Percentiles rank a stretch among this genome's conserved stretches.
phyloP scores from a whole-genome alignment of 805 yeast genomes.

The Saturnispora hagleri region DNA sequence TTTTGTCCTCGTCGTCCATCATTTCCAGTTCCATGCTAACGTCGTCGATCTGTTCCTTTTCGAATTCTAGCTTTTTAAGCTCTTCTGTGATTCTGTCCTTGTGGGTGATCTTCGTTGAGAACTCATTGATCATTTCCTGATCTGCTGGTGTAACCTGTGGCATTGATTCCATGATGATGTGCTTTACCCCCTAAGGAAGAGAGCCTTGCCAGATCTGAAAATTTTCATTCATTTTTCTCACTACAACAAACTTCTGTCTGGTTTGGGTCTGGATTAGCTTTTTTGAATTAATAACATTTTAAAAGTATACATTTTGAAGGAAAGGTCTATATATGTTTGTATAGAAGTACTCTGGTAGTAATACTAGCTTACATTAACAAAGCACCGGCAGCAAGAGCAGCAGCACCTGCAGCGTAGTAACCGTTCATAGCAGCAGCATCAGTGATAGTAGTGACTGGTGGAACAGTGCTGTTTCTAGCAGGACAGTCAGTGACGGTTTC shows the following conservation, averaged over 20 bases:
- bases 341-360: conserved; percentile 2
- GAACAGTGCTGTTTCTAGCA: conserved; percentile 15
- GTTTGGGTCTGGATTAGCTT: background rate
- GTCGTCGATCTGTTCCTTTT: conserved; percentile 84
- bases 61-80: conserved; percentile 44
- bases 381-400: conserved; percentile 28
- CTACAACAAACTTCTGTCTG: too few species aligned
- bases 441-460: conserved; percentile 26
- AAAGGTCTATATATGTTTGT: background rate
- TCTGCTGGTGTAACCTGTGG: conserved; percentile 77
- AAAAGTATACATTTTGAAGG: conserved; percentile 1
- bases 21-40: conserved; percentile 78
- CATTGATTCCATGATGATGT: conserved; percentile 27
- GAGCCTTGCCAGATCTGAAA: background rate
- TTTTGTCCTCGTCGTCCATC: conserved; percentile 62
- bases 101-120: conserved; percentile 70
- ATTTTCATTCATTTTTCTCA: background rate
- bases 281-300: background rate
- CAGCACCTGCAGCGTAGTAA: conserved; percentile 13
- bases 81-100: conserved; percentile 49
- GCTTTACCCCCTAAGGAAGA: background rate
- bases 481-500: conserved; percentile 30
- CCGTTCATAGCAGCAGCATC: conserved; percentile 28
- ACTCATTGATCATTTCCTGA: conserved; percentile 81
- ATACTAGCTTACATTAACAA: conserved; percentile 22